Percentiles rank a stretch among this genome's conserved stretches.
Evolutionary conservation across 2,329 filamentous ascomycete genomes (phyloP).

Genomic region (Zarea fungicola): DNA sequence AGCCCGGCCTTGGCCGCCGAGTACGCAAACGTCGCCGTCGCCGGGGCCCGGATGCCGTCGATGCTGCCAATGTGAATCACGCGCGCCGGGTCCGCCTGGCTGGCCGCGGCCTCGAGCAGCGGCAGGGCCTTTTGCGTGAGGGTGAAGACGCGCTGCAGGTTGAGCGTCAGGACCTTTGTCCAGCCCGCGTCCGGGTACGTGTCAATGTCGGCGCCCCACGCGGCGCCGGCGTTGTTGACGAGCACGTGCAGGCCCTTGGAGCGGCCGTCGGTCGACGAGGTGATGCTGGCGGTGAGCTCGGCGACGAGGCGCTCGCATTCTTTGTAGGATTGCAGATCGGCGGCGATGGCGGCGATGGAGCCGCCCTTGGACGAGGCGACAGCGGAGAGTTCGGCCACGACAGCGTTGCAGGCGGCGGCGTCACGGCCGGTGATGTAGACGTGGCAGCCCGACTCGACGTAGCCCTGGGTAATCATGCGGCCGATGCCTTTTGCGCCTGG

Average conservation of each 20-base stretch:
- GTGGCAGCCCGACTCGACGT: conserved; percentile 57
- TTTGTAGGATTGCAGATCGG: conserved; percentile 57
- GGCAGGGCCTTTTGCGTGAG: conserved; percentile 58
- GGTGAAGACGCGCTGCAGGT: conserved; percentile 64
- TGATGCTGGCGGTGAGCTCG: conserved; percentile 34
- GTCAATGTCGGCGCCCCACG: conserved; percentile 58
- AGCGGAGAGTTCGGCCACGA: conserved; percentile 52
- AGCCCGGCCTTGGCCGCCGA: conserved; percentile 57
- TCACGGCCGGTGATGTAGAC: conserved; percentile 65
- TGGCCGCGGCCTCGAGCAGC: conserved; percentile 47
- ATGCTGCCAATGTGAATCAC: conserved; percentile 62
- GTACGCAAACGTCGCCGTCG: conserved; percentile 56
- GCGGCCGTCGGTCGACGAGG: conserved; percentile 38
- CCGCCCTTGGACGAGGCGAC: conserved; percentile 38
- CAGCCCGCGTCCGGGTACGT: conserved; percentile 54
- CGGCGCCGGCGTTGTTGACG: conserved; percentile 61
- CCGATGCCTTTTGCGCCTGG: conserved; percentile 56
- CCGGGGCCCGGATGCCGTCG: conserved; percentile 56
- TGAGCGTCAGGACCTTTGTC: conserved; percentile 57
- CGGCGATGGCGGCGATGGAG: conserved; percentile 51
- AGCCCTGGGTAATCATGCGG: conserved; percentile 62
- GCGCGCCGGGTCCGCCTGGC: conserved; percentile 42
- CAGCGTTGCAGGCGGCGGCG: conserved; percentile 49
- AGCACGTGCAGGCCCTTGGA: conserved; percentile 50
- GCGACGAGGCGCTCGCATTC: conserved; percentile 50